Evolutionary conservation across 2,329 filamentous ascomycete species (phyloP), one percentile per base, ranked within the genome.

Genomic region (Xylariaceae sp.): DNA sequence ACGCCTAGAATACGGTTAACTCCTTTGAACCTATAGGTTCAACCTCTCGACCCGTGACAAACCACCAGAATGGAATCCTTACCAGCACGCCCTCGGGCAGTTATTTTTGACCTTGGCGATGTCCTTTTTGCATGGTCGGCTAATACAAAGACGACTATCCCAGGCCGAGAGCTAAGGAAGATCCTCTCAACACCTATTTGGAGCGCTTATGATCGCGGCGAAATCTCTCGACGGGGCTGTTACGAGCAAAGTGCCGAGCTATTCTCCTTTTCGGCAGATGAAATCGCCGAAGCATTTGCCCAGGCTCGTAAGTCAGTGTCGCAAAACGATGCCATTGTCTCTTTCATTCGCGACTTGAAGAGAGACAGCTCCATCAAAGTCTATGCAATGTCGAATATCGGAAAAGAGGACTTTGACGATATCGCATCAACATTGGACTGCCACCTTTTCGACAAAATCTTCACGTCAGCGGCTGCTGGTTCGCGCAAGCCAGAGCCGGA

Each of bases 61-160:
- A 30, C 23, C 23, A 30, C 23, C 23, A 30, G 23, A 8, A 53
- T 54, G 42, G 9, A 47, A 2, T 48, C 52, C 17, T 47, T 39
- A 15, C 17, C 34, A n/a, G 1, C 44, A 17, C 59, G 17, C 10
- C 60, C 62, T 49, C 53, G 56, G 44, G 58, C 23, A 8, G 18
- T 74, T 23, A 70, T 74, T 15, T 70, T 74, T 30, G 47, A 50
- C 34, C 66, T 75, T 15, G 71, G 72, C 15, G 72, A 74, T 59
- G 71, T 73, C 23, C 67, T 74, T 23, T 73, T 74, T 60, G 66
- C 69, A 15, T 74, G 70, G 68, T 70, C 67, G 4, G 59, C 71
- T 6, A 54, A 60, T 2, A 67, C 65, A 11, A 66, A 64, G 9
- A 69, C 69, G 1, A 61, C 64, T 1, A 65, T 74, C 4, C 61